Conservation (phyloP, 345 rosid genomes). For the Camelina neglecta region DNA sequence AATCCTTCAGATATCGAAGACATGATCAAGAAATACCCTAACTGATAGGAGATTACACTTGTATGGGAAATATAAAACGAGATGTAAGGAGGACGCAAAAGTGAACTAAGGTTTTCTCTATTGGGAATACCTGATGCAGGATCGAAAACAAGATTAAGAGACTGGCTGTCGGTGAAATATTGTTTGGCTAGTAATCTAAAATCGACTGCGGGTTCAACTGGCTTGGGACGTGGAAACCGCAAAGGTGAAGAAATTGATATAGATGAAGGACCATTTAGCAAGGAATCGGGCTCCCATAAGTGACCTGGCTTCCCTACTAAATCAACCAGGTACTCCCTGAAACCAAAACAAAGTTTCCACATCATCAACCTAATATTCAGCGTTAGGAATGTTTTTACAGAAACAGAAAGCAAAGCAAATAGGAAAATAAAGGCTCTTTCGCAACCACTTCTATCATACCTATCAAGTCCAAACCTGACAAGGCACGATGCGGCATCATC, state of each 20-base stretch:
- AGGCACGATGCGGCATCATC: slow-evolving; percentile 96
- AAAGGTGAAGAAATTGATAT: slow-evolving; percentile 92
- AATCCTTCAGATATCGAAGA: slow-evolving; percentile 13
- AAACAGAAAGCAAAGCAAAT: slow-evolving; percentile 27
- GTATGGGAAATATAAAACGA: background rate
- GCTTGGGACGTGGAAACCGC: slow-evolving; percentile 84
- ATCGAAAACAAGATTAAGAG: slow-evolving; percentile 82
- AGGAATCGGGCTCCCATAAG: slow-evolving; percentile 91
- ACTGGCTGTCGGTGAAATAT: slow-evolving; percentile 77
- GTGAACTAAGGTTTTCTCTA: background rate
- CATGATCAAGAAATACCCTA: slow-evolving; percentile 13
- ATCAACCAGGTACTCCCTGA: slow-evolving; percentile 96
- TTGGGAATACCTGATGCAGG: slow-evolving; percentile 67
- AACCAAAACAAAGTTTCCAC: slow-evolving; percentile 43
- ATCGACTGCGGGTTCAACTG: slow-evolving; percentile 72
- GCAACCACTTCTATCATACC: slow-evolving; percentile 51
- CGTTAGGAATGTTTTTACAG: background rate
- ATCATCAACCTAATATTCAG: slow-evolving; percentile 29
- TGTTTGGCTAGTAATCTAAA: slow-evolving; percentile 88
- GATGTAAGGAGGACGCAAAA: slow-evolving; percentile 10
- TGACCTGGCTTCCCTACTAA: slow-evolving; percentile 91
- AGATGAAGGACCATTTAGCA: slow-evolving; percentile 95
- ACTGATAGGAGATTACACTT: background rate
- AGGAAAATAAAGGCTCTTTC: slow-evolving; percentile 1
- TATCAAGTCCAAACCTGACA: slow-evolving; percentile 92